Percentiles rank a stretch among this genome's conserved stretches.
Evolutionary conservation across 345 rosid genomes (phyloP).

Genomic region (Passiflora organensis): DNA sequence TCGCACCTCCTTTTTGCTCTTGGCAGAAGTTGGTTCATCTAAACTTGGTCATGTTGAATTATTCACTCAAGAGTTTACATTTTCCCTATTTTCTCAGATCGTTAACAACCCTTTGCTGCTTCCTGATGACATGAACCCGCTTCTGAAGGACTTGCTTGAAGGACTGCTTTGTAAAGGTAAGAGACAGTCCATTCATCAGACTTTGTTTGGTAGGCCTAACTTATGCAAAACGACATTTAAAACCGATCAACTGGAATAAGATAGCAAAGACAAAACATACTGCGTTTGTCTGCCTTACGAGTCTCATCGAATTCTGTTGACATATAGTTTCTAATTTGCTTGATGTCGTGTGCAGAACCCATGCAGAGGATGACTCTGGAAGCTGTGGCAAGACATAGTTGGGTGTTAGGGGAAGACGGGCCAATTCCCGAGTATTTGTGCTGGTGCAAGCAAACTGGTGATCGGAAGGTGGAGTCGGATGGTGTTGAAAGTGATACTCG

Average conservation of each 20-base stretch:
- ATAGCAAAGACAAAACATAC: too few species aligned
- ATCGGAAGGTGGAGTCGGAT: constrained; percentile 27
- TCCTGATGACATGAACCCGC: constrained; percentile 62
- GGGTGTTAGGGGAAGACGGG: constrained; percentile 76
- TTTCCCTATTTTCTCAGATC: constrained; percentile 41
- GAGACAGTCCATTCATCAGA: constrained; percentile 4
- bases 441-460: constrained; percentile 69
- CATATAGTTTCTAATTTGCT: too few species aligned
- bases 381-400: constrained; percentile 58
- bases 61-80: neutral
- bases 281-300: too few species aligned
- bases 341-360: constrained; percentile 77
- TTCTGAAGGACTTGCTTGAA: constrained; percentile 59
- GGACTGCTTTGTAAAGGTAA: constrained; percentile 93
- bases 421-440: constrained; percentile 57
- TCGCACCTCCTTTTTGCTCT: neutral
- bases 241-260: too few species aligned
- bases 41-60: too few species aligned
- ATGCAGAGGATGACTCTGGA: constrained; percentile 63
- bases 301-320: too few species aligned
- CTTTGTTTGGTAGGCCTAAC: too few species aligned
- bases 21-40: neutral
- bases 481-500: constrained; percentile 5
- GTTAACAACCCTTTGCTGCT: constrained; percentile 64
- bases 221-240: too few species aligned